A percentile compares a stretch with the other conserved stretches of the same genome.
phyloP scores from a whole-genome alignment of 345 rosid species.

The Leavenworthia alabamica region DNA sequence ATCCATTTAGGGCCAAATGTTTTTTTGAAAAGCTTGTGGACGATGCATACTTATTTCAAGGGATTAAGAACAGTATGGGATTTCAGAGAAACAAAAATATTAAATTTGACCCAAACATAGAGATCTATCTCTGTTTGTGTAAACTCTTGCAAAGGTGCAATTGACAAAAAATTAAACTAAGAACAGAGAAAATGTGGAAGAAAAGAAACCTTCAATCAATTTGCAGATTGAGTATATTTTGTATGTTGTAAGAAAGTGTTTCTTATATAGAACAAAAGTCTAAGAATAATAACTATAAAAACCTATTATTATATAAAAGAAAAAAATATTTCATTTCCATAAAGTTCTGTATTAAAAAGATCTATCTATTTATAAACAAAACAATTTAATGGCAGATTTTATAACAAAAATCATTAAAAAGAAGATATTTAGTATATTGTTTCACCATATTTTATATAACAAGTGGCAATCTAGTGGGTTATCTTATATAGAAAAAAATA shows the following conservation, averaged over 20 bases:
- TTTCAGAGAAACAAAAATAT: not conserved
- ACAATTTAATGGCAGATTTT: not conserved
- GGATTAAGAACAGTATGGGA: not conserved
- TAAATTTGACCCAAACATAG: not conserved
- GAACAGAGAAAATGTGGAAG: not conserved
- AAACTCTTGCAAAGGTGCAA: not conserved
- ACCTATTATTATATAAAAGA: no score
- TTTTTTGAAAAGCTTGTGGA: not conserved
- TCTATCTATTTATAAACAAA: not conserved
- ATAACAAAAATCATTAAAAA: not conserved
- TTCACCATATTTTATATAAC: not conserved
- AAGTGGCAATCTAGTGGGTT: not conserved
- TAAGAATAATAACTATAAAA: not conserved
- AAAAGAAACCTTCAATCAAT: not conserved
- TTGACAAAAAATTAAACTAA: not conserved
- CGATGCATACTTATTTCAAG: not conserved
- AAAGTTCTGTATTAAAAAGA: not conserved
- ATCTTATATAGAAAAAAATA: no score
- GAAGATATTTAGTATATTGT: not conserved
- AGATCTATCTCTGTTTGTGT: not conserved
- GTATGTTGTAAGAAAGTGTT: no score
- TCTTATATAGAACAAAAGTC: not conserved
- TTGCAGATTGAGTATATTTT: not conserved
- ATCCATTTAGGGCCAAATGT: rapidly evolving
- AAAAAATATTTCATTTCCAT: not conserved